These are phyloP conservation scores for Beta lomatogona DNA, from an alignment of 179 eudicot species.

Conservation along the genomic window DNA sequence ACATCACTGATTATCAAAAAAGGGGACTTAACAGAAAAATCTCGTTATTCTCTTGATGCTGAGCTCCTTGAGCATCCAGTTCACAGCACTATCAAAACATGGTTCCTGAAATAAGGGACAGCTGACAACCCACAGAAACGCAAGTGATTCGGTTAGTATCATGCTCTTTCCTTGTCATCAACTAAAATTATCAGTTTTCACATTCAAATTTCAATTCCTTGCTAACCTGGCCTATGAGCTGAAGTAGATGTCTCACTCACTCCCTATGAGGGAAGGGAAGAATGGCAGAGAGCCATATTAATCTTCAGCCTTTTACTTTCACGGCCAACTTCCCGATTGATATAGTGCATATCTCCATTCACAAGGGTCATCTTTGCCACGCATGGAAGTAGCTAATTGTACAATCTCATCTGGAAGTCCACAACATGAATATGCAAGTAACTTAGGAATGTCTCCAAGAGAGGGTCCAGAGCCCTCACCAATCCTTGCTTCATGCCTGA, in stretches of 20 bases:
- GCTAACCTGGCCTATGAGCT: neutral
- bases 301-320: no score
- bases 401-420: constrained; percentile 11
- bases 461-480: neutral
- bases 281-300: no score
- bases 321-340: neutral
- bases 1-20: neutral
- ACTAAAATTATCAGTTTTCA: neutral
- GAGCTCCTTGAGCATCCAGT: neutral
- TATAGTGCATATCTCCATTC: neutral
- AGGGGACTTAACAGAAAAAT: neutral
- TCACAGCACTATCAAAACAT: no score
- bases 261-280: neutral
- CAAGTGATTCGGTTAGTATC: neutral
- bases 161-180: neutral
- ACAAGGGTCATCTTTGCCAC: neutral
- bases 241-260: neutral
- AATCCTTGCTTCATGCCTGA: constrained; percentile 17
- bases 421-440: neutral
- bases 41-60: neutral
- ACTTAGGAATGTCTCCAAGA: neutral
- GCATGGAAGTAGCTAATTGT: neutral
- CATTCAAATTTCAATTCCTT: neutral
- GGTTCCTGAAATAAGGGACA: neutral
- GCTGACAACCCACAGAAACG: neutral